Evolutionary conservation across 2,329 filamentous ascomycete genomes (phyloP).

Genomic region (Laburnicola sp.): DNA sequence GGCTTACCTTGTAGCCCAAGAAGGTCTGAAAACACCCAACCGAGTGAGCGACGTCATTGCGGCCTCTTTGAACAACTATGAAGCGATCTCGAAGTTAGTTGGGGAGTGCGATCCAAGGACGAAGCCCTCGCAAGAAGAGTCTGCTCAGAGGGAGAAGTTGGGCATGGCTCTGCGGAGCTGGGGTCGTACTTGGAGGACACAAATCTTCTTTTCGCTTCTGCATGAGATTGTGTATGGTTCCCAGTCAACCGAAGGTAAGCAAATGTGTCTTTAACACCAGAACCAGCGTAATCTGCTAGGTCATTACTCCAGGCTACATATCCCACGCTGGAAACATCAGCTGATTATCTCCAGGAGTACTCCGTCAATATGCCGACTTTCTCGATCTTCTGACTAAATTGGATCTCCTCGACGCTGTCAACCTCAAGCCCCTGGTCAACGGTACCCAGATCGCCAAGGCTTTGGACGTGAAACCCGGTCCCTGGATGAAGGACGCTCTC

Average conservation of each 20-base stretch:
- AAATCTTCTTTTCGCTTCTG: constrained; percentile 69
- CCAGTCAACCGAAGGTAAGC: constrained; percentile 50
- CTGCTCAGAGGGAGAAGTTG: constrained; percentile 61
- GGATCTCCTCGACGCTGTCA: constrained; percentile 55
- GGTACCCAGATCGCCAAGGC: constrained; percentile 72
- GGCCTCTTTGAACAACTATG: constrained; percentile 64
- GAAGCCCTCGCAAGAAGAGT: constrained; percentile 51
- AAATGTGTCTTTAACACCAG: too few relatives aligned
- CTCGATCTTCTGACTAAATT: constrained; percentile 55
- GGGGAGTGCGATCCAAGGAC: constrained; percentile 49
- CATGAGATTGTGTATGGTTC: constrained; percentile 58
- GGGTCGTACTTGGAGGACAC: constrained; percentile 72
- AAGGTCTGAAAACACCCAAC: constrained; percentile 79
- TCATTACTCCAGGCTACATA: too few relatives aligned
- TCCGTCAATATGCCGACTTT: constrained; percentile 58
- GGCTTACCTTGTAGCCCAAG: constrained; percentile 66
- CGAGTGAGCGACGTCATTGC: constrained; percentile 71
- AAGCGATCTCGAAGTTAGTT: constrained; percentile 67
- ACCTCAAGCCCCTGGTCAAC: constrained; percentile 62
- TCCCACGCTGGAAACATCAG: background rate
- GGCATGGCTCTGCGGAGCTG: constrained; percentile 76
- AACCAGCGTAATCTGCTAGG: too few relatives aligned
- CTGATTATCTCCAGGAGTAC: constrained; percentile 45
- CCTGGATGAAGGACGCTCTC: constrained; percentile 81
- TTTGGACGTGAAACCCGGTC: constrained; percentile 69